A percentile compares a stretch with the other conserved stretches of the same genome.
These are phyloP conservation scores for Pseudogymnoascus sp. DNA, from an alignment of 2,329 filamentous ascomycete genomes.

Conservation along the genomic window DNA sequence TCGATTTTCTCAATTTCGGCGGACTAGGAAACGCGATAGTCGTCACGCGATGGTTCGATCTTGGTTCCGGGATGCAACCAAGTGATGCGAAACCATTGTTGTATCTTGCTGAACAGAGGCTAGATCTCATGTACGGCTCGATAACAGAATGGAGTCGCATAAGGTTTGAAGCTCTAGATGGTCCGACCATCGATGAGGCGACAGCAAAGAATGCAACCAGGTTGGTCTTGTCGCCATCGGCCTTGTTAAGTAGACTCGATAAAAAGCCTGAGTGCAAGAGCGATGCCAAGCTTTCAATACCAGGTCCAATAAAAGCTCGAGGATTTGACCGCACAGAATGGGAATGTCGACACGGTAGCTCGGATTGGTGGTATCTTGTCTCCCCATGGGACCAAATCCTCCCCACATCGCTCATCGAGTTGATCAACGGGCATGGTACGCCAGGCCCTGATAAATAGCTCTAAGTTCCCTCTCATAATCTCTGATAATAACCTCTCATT, in stretches of 20 bases:
- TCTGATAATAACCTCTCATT: background rate
- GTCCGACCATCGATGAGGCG: background rate
- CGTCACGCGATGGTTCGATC: constrained; percentile 15
- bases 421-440: background rate
- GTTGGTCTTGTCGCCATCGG: background rate
- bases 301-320: background rate
- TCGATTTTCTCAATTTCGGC: constrained; percentile 14
- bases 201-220: background rate
- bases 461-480: background rate
- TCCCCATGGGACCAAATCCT: background rate
- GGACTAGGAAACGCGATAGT: constrained; percentile 11
- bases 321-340: background rate
- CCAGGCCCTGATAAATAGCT: background rate
- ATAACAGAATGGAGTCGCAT: background rate
- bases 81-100: constrained; percentile 11
- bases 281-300: background rate
- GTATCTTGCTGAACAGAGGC: background rate
- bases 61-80: constrained; percentile 14
- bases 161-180: background rate
- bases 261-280: background rate
- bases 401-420: background rate
- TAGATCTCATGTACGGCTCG: background rate
- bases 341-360: background rate
- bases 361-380: background rate
- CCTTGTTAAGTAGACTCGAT: background rate